Base-by-base conservation (phyloP, 2,329 filamentous ascomycete genomes). In the Penicillium sp. region DNA sequence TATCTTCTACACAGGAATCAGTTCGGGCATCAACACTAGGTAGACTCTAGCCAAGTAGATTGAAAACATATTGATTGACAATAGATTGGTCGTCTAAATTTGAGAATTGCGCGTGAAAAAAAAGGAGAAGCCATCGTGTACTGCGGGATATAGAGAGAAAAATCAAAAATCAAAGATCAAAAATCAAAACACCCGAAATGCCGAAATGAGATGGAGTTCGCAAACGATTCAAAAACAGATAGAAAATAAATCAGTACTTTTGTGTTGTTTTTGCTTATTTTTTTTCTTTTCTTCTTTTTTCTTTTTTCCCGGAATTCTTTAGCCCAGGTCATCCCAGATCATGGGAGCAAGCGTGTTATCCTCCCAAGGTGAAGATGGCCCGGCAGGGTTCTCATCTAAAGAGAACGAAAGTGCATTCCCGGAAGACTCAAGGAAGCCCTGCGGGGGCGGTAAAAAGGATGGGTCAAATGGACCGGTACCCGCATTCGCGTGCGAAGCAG, bases 341-440 rank as follows among this genome's bases (percentile, higher is more conserved):
- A 77, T 68, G 22, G 75, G 74, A 16, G 74, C 71, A 37, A 78
- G 65, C 1, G 74, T 76, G 56, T 76, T 76, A 55, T 76, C 73
- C 10, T 67, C 66, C 74, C 74, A 77, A 1, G 69, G 63, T 3
- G 65, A 61, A 33, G 62, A 52, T 13, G 60, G 22, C 22, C 50
- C 50, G 27, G 65, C 48, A 16, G 68, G 24, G 26, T 59, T 64
- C 21, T 75, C 74, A 56, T 76, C 74, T 54, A 73, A 47, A 21
- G 69, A 59, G 51, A 75, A 73, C 14, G 66, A 61, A 58, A 75
- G 67, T 13, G 52, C 52, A 54, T 56, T 62, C 7, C 58, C 49
- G n/a, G 68, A 62, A 6, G 60, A 53, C 22, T 71, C 71, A 29
- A 64, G 55, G 4, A 67, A 61, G 1, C 63, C 66, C 27, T 67